Evolutionary conservation across 768 basidiomycete species (phyloP).

Genomic region (Rhizopogon roseolus): DNA sequence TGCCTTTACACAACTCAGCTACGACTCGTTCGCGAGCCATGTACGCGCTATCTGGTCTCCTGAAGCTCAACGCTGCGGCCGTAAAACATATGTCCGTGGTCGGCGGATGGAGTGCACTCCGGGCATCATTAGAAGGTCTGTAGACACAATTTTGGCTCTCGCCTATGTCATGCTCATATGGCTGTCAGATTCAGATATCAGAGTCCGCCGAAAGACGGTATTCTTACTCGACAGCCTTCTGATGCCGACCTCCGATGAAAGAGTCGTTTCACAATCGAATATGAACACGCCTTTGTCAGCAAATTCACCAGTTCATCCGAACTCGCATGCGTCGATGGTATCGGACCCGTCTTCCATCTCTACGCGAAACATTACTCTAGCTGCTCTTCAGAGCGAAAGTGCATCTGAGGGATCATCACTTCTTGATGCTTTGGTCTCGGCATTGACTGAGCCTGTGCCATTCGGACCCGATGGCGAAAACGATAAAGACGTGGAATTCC

Average conservation of each 20-base stretch:
- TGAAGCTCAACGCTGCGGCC: constrained; percentile 75
- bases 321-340: constrained; percentile 67
- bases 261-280: not conserved
- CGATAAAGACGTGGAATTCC: constrained; percentile 56
- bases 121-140: constrained; percentile 56
- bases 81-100: constrained; percentile 45
- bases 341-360: constrained; percentile 45
- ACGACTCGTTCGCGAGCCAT: constrained; percentile 73
- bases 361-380: constrained; percentile 45
- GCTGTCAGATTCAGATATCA: constrained; percentile 65
- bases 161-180: constrained; percentile 2
- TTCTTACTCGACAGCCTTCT: constrained; percentile 76
- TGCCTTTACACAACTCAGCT: constrained; percentile 45
- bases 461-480: constrained; percentile 65
- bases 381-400: constrained; percentile 38
- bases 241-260: constrained; percentile 34
- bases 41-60: constrained; percentile 71
- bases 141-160: not conserved
- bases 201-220: constrained; percentile 70
- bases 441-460: constrained; percentile 53
- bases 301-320: constrained; percentile 50
- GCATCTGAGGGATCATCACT: constrained; percentile 31
- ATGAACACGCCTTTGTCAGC: constrained; percentile 18
- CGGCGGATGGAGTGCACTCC: constrained; percentile 63
- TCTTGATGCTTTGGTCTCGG: constrained; percentile 44